These are phyloP conservation scores for Epichloe scottii DNA, from an alignment of 2,329 filamentous ascomycete genomes.

Conservation along the genomic window DNA sequence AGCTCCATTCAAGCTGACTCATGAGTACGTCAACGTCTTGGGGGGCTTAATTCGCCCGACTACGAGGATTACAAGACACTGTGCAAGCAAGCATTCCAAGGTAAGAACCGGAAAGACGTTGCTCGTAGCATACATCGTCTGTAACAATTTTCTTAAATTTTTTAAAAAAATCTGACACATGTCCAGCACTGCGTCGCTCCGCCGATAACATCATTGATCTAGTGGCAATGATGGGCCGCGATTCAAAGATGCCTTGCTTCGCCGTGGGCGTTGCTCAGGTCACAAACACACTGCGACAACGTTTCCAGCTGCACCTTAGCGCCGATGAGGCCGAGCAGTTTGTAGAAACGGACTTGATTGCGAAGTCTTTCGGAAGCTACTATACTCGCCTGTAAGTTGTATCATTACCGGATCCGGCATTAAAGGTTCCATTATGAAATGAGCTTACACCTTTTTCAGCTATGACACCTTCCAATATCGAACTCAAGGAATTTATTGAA, in stretches of 20 bases:
- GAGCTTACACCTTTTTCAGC: slow-evolving; percentile 26
- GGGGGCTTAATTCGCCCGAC: slow-evolving; percentile 58
- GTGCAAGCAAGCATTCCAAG: slow-evolving; percentile 76
- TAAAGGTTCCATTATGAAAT: background rate
- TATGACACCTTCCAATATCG: slow-evolving; percentile 82
- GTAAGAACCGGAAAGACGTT: slow-evolving; percentile 25
- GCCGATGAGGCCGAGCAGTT: slow-evolving; percentile 71
- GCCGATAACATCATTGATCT: slow-evolving; percentile 73
- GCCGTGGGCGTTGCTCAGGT: slow-evolving; percentile 60
- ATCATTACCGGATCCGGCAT: background rate
- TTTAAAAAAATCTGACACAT: background rate
- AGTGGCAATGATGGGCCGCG: slow-evolving; percentile 72
- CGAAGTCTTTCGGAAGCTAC: slow-evolving; percentile 74
- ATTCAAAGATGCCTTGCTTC: slow-evolving; percentile 78
- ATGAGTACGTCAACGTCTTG: slow-evolving; percentile 75
- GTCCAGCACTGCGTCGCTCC: slow-evolving; percentile 55
- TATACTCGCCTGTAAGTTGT: slow-evolving; percentile 65
- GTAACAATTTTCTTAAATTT: fast-evolving
- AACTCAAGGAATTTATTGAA: slow-evolving; percentile 73
- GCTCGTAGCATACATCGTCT: too few species aligned
- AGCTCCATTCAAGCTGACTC: slow-evolving; percentile 74
- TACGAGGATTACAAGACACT: slow-evolving; percentile 66
- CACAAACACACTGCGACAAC: slow-evolving; percentile 54
- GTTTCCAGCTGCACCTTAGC: slow-evolving; percentile 73
- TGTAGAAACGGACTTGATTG: slow-evolving; percentile 67